Percentiles rank a stretch among this genome's conserved stretches.
phyloP scores from a whole-genome alignment of 176 grass and related monocot genomes.

The Calamus simplicifolius region DNA sequence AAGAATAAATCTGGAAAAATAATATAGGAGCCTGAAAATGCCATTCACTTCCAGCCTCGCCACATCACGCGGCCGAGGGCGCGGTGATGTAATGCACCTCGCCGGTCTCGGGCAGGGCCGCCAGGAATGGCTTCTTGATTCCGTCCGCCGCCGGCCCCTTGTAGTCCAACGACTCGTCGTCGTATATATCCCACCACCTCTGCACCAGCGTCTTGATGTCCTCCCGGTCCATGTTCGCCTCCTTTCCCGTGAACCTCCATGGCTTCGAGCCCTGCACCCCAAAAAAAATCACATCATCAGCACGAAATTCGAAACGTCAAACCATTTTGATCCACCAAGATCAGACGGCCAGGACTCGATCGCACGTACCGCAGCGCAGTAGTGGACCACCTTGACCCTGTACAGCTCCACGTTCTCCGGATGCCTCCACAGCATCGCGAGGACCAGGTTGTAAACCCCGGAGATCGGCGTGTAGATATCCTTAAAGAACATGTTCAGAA shows the following conservation, averaged over 20 bases:
- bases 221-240: constrained; percentile 81
- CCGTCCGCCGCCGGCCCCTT: constrained; percentile 21
- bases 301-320: no score
- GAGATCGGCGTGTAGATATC: constrained; percentile 86
- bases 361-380: constrained; percentile 66
- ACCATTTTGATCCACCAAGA: background rate
- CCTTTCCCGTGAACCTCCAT: constrained; percentile 84
- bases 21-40: no score
- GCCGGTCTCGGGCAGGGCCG: constrained; percentile 35
- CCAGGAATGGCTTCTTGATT: constrained; percentile 34
- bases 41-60: no score
- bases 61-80: constrained; percentile 63
- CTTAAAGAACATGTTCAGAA: constrained; percentile 88
- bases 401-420: constrained; percentile 84
- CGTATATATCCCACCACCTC: constrained; percentile 79
- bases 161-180: constrained; percentile 59
- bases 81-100: constrained; percentile 52
- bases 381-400: constrained; percentile 85
- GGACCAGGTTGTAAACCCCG: constrained; percentile 62
- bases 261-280: constrained; percentile 70
- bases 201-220: constrained; percentile 66
- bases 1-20: no score
- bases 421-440: constrained; percentile 95
- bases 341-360: background rate
- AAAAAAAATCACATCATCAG: no score